Evolutionary conservation across 305 asterid genomes (phyloP), one percentile per base, ranked within the genome.

Genomic region (Galium porrigens): DNA sequence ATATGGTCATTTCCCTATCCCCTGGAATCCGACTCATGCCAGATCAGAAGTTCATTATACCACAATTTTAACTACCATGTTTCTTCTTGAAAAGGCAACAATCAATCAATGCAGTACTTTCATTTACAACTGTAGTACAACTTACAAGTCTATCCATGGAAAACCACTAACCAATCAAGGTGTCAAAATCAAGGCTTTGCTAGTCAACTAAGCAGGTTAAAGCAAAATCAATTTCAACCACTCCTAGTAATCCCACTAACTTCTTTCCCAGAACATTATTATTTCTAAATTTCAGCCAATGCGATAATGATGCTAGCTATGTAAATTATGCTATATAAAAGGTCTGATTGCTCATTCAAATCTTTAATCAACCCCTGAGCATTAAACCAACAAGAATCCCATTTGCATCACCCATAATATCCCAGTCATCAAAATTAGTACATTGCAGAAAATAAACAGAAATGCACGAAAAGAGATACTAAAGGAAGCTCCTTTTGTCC

Each of bases 61-160:
- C 34, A 25, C 32, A 22, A 4, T 5, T 6, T 53, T 20, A 22
- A 8, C 58, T 22, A 22, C 59, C 59, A 36, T 0, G 12, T 2
- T 54, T 54, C 59, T 54, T 54, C 59, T 54, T 54, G 57, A 25
- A 54, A 53, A 20, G 59, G 18, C 2, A 25, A 54, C 25, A 54
- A 25, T 20, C 25, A 54, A 12, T 54, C 59, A 22, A n/a, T 8
- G 49, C 49, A 17, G 29, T 4, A 12, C 33, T 59, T 59, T 17
- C 49, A n/a, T 34, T 37, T 59, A 14, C 36, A n/a, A 9, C 14
- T 34, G 30, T 17, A 59, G 30, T 17, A 17, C 12, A 60, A 27
- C 20, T 37, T 20, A 30, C 0, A 27, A 27, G 18, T 9, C 58
- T 22, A 36, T n/a, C 61, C 15, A 51, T 34, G 52, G 15, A 54